Conservation (phyloP, 441 rosid species). For the Populus hybrid region DNA sequence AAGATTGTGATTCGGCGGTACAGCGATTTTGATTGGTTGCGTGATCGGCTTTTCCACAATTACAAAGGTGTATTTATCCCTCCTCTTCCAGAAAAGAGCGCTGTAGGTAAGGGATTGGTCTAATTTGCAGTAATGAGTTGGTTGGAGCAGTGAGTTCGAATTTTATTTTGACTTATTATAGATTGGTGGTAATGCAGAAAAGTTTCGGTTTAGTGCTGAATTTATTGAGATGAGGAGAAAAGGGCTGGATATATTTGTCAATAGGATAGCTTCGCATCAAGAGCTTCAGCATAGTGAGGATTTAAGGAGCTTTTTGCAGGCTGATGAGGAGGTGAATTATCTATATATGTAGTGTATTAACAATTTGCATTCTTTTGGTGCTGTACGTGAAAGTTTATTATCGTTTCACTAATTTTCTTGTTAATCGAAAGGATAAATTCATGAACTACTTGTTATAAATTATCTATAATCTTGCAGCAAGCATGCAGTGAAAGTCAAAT, state of each 20-base stretch:
- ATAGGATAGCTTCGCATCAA: slow-evolving; percentile 81
- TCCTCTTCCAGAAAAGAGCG: slow-evolving; percentile 98
- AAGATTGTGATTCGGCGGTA: slow-evolving; percentile 94
- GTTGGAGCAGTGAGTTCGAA: neutral
- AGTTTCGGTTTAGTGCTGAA: slow-evolving; percentile 96
- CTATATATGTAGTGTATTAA: neutral
- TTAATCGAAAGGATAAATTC: too few species aligned
- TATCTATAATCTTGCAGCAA: too few species aligned
- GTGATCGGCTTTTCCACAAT: slow-evolving; percentile 85
- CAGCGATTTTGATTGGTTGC: slow-evolving; percentile 92
- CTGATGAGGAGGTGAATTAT: slow-evolving; percentile 82
- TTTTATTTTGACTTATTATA: neutral
- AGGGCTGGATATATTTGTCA: slow-evolving; percentile 83
- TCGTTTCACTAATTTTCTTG: too few species aligned
- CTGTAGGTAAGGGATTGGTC: slow-evolving; percentile 66
- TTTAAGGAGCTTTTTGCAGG: slow-evolving; percentile 93
- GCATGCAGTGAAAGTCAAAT: neutral
- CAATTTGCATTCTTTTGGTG: slow-evolving; percentile 8
- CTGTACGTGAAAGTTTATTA: neutral
- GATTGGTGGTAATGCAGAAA: slow-evolving; percentile 57
- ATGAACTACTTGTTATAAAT: too few species aligned
- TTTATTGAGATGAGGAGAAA: slow-evolving; percentile 97
- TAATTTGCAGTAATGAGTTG: neutral
- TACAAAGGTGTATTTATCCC: slow-evolving; percentile 91
- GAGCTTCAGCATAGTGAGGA: slow-evolving; percentile 95